Conservation (phyloP, 2,329 filamentous ascomycete genomes). For the Phialocephala subalpina region DNA sequence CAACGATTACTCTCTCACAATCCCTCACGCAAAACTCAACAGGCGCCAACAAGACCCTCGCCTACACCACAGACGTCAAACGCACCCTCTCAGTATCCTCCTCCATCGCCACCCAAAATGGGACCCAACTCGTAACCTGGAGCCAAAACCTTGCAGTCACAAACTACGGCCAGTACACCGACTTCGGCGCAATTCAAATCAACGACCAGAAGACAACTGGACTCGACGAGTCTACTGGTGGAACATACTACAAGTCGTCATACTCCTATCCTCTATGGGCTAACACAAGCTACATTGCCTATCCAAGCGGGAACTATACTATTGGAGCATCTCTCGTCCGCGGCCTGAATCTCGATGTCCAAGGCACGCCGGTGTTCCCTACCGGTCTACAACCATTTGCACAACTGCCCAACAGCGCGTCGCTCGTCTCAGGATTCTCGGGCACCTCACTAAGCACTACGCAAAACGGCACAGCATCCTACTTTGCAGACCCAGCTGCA, state of each 20-base stretch:
- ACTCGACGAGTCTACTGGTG: slow-evolving; percentile 47
- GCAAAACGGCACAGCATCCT: slow-evolving; percentile 65
- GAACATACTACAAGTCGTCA: slow-evolving; percentile 41
- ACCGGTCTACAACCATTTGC: slow-evolving; percentile 67
- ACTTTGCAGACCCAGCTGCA: slow-evolving; percentile 56
- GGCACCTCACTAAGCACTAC: slow-evolving; percentile 56
- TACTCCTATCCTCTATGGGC: slow-evolving; percentile 70
- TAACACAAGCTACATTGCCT: slow-evolving; percentile 56
- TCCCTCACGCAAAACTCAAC: slow-evolving; percentile 53
- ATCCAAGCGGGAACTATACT: slow-evolving; percentile 54
- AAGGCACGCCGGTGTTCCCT: slow-evolving; percentile 61
- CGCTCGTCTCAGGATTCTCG: slow-evolving; percentile 40
- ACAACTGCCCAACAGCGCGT: slow-evolving; percentile 36
- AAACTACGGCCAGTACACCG: slow-evolving; percentile 62
- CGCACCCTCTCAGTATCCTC: slow-evolving; percentile 63
- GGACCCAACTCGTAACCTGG: slow-evolving; percentile 58
- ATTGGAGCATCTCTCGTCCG: slow-evolving; percentile 57
- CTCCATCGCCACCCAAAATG: slow-evolving; percentile 56
- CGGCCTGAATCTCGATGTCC: slow-evolving; percentile 55
- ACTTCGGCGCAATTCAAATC: slow-evolving; percentile 61
- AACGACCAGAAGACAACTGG: slow-evolving; percentile 61
- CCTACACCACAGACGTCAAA: slow-evolving; percentile 63
- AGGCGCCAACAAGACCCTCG: slow-evolving; percentile 65
- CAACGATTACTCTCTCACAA: slow-evolving; percentile 60
- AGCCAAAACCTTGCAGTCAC: slow-evolving; percentile 63